Base-by-base conservation (phyloP, 2,329 filamentous ascomycete species). In the Neocucurbitaria cava region DNA sequence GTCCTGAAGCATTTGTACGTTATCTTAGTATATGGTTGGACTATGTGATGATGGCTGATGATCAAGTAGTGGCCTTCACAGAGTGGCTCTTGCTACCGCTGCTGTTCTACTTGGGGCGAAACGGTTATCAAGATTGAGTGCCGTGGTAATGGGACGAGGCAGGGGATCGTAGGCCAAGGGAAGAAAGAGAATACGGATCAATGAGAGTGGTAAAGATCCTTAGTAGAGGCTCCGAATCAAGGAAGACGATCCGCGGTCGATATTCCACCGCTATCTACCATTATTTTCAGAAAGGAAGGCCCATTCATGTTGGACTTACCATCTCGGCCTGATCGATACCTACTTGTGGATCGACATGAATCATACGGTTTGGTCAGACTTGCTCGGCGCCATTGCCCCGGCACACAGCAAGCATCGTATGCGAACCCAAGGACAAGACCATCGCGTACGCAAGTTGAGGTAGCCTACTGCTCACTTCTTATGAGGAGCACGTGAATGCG, bases 1-100 rank as follows among this genome's bases (percentile, higher is more conserved):
- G 54, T 33, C 54, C 49, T 9, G 54, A 52, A 40, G 54, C 54
- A n/a, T 56, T 56, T 49, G 53, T 52, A 42, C 48, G 44, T 46
- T 8, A 35, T 35, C 13, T 31, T 30, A 4, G 10, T 11, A 3
- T 18, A 20, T 30, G 15, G 28, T 28, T n/a, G 39, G n/a, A 17
- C n/a, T 30, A 17, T 28, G 41, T 18, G 20, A 7, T 24, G 28
- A 28, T 3, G 20, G 10, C 41, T 43, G 11, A 43, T n/a, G 24
- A 20, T 26, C 8, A 4, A 18, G 24, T 26, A 43, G 41, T 43
- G 41, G 41, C 41, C 41, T 30, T 24, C 30, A 31, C 41, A 43
- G 11, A 43, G 41, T 18, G 31, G 31, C 17, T 30, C 11, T 11
- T 43, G 41, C 23, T 43, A 28, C 11, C 41, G 24, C 17, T 43